Base-by-base conservation (phyloP, 2,329 filamentous ascomycete genomes). In the Fusarium chuoi region DNA sequence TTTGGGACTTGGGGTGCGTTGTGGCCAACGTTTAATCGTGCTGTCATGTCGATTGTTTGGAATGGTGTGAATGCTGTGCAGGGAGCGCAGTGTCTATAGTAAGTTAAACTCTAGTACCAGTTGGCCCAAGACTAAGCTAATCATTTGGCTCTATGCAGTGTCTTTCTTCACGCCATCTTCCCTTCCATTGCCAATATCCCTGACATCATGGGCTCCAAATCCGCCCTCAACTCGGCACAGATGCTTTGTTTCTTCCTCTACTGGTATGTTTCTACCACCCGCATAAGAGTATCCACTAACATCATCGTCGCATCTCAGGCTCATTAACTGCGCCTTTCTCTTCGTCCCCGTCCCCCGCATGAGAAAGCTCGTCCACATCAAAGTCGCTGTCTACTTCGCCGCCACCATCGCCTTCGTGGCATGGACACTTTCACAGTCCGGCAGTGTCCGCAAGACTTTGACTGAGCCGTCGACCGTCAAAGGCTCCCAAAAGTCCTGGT, bases 211-310 rank as follows among this genome's bases (percentile, higher is more conserved):
- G 64, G 64, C 4, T 18, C 61, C 4, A 66, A 66, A 4, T 66
- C 64, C 1, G 64, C 64, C 5, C 64, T 66, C 15, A 66, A 66
- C n/a, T 66, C 64, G 6, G 64, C 64, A 5, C 61, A 66, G 3
- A 66, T 66, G 64, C 61, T 66, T 3, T 66, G 64, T n/a, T 66
- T 66, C 44, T 66, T 66, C 15, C 64, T 66, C 10, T 66, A 66
- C 44, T 66, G 64, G 54, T 56, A 56, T 14, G 14, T 6, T 24
- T 1, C 20, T 14, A n/a, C 7, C 8, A 2, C 22, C 4, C 6
- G 8, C 3, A 1, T 1, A 12, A 17, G 2, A 12, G 4, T 4
- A 18, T 8, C 3, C 6, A 0, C 4, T 7, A 0, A 45, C 7
- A 0, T 42, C 12, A 26, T 12, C 12, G 18, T 20, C 1, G 0